Base-by-base conservation (phyloP, 352 stramenopile genomes). In the Halophytophthora polymorphica region DNA sequence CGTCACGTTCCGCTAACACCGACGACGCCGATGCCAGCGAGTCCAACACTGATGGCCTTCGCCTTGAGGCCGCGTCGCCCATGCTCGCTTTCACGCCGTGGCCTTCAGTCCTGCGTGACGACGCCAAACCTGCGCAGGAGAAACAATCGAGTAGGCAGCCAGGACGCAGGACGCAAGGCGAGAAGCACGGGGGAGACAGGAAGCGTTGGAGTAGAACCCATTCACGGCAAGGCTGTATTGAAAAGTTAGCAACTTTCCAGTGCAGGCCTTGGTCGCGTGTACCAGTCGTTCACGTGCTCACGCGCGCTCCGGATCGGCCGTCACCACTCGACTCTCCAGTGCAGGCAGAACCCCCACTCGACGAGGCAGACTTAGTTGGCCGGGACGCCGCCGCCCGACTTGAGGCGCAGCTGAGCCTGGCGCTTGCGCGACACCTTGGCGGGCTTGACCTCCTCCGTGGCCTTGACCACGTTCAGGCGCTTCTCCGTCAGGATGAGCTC, bases 401-500 rank as follows among this genome's bases (percentile, higher is more conserved):
- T 95, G 35, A 95, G 77, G 58, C 85, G 85, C 50, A 95, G 79
- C 77, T 92, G 81, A 52, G 85, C 85, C 70, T 92, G 81, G 69
- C 85, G 85, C 75, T 95, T 95, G 80, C 85, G 85, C 40, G 82
- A 81, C 54, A 95, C 72, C 77, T 92, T 92, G 63, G 71, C 59
- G 45, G 73, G 69, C 77, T 93, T 90, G 47, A 50, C 57, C 62
- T 97, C 93, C 67, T 98, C 89, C 43, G 90, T 86, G 49, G 81
- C 88, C 81, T 97, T 96, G 62, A 77, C 83, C 61, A 98, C 93
- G 64, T 96, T 93, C 54, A 97, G 88, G 50, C 76, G 68, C 77
- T 98, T 97, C 80, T 99, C 96, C 47, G 90, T 97, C 48, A 99
- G 81, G 76, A 99, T 98, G 19, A 99, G 83, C 91, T 99, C 97